These are phyloP conservation scores for Mollisiaceae sp. DNA, from an alignment of 2,329 filamentous ascomycete species.

Conservation along the genomic window DNA sequence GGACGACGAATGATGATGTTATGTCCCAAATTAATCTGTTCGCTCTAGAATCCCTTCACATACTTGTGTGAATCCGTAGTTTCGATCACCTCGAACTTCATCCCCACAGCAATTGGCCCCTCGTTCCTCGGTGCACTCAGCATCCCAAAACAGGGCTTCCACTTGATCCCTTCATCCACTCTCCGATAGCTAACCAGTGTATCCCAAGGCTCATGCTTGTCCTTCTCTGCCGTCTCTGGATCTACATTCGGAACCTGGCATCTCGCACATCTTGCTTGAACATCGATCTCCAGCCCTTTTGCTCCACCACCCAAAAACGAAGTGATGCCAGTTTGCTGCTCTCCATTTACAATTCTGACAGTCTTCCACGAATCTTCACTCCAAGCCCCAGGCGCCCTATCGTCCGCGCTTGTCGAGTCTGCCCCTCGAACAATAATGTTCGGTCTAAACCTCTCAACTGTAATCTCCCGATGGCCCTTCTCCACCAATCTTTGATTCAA, in stretches of 20 bases:
- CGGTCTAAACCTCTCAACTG: slow-evolving; percentile 66
- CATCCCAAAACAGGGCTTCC: slow-evolving; percentile 72
- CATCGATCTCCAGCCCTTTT: slow-evolving; percentile 51
- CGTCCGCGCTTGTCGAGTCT: slow-evolving; percentile 30
- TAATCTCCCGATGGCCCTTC: slow-evolving; percentile 52
- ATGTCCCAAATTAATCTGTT: too few species aligned
- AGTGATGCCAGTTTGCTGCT: slow-evolving; percentile 4
- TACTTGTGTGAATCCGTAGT: slow-evolving; percentile 63
- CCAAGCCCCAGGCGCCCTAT: slow-evolving; percentile 52
- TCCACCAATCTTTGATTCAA: slow-evolving; percentile 57
- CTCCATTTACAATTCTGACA: slow-evolving; percentile 48
- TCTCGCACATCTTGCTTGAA: slow-evolving; percentile 69
- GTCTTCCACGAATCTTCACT: slow-evolving; percentile 68
- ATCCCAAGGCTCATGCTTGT: slow-evolving; percentile 57
- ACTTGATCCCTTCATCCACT: slow-evolving; percentile 66
- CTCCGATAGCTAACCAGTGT: slow-evolving; percentile 62
- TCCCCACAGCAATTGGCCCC: slow-evolving; percentile 60
- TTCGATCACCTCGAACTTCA: slow-evolving; percentile 61
- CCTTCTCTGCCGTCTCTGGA: slow-evolving; percentile 46
- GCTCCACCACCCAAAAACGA: slow-evolving; percentile 13
- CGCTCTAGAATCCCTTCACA: slow-evolving; percentile 42
- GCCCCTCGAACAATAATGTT: slow-evolving; percentile 65
- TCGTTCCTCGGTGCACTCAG: slow-evolving; percentile 62
- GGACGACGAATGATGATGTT: too few species aligned
- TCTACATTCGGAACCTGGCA: slow-evolving; percentile 75